Evolutionary conservation across 1,139 yeast genomes (phyloP).

Genomic region (Protomyces inouyei): DNA sequence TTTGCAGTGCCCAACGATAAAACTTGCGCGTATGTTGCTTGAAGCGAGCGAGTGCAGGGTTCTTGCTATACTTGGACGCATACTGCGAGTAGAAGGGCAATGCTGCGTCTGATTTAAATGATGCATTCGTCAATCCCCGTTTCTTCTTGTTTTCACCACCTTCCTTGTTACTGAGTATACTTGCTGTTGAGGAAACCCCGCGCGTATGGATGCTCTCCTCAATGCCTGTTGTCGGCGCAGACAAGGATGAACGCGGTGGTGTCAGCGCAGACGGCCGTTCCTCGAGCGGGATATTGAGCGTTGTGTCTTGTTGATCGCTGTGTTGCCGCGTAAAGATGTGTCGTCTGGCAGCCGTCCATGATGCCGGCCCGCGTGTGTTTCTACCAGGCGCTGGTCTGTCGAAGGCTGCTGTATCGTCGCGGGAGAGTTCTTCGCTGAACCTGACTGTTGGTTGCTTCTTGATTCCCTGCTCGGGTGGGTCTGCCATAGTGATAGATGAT

Average conservation of each 20-base stretch:
- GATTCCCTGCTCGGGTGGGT: neutral
- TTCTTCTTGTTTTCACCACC: neutral
- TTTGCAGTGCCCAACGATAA: slow-evolving; percentile 9
- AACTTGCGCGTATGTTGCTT: slow-evolving; percentile 33
- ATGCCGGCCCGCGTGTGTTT: neutral
- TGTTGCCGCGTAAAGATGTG: neutral
- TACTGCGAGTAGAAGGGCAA: slow-evolving; percentile 1
- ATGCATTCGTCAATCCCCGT: neutral
- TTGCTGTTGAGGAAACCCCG: neutral
- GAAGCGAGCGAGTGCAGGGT: slow-evolving; percentile 34
- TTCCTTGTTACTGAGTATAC: neutral
- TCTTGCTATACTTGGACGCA: neutral
- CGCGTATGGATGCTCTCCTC: neutral
- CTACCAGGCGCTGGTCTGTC: neutral
- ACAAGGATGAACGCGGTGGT: neutral
- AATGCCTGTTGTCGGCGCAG: neutral
- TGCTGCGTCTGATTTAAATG: neutral
- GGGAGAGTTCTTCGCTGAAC: neutral
- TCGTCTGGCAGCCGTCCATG: neutral
- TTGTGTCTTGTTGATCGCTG: neutral
- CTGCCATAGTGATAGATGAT: neutral
- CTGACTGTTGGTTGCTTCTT: neutral
- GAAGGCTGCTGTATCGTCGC: neutral
- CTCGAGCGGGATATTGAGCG: neutral
- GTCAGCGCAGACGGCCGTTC: neutral